A percentile compares a stretch with the other conserved stretches of the same genome.
phyloP scores from a whole-genome alignment of 2,329 filamentous ascomycete genomes.

The Cladosporium sphaerospermum region DNA sequence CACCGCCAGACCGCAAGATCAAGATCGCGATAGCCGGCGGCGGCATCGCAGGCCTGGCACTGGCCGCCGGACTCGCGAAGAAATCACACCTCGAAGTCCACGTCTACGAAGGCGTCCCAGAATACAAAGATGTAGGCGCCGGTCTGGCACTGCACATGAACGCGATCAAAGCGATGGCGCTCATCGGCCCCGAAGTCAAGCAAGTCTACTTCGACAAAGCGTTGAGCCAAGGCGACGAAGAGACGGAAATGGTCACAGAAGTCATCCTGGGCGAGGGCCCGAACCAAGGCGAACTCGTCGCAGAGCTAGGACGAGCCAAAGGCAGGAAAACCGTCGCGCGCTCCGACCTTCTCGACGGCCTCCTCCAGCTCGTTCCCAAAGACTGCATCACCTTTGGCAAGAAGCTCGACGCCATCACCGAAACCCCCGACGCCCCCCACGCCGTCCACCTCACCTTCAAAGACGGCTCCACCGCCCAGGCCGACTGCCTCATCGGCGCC shows the following conservation, averaged over 20 bases:
- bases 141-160: constrained; percentile 49
- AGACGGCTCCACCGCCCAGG: constrained; percentile 40
- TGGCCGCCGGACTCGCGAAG: constrained; percentile 41
- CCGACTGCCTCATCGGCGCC: constrained; percentile 47
- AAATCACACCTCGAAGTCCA: constrained; percentile 41
- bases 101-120: constrained; percentile 45
- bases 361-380: constrained; percentile 40
- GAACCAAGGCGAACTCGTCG: constrained; percentile 38
- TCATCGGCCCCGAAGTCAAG: constrained; percentile 31
- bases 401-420: constrained; percentile 32
- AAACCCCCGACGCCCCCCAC: constrained; percentile 25
- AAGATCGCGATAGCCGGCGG: constrained; percentile 45
- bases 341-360: constrained; percentile 45
- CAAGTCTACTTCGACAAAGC: constrained; percentile 45
- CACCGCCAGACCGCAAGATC: constrained; percentile 21
- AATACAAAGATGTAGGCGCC: constrained; percentile 44
- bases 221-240: constrained; percentile 40
- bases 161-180: constrained; percentile 45
- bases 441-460: constrained; percentile 37
- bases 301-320: constrained; percentile 31
- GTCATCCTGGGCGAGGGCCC: constrained; percentile 30
- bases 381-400: constrained; percentile 41
- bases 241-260: constrained; percentile 28
- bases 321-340: constrained; percentile 37
- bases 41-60: constrained; percentile 46